phyloP scores from a whole-genome alignment of 192 early-diverging fungal species.

The Backusella psychrophila region DNA sequence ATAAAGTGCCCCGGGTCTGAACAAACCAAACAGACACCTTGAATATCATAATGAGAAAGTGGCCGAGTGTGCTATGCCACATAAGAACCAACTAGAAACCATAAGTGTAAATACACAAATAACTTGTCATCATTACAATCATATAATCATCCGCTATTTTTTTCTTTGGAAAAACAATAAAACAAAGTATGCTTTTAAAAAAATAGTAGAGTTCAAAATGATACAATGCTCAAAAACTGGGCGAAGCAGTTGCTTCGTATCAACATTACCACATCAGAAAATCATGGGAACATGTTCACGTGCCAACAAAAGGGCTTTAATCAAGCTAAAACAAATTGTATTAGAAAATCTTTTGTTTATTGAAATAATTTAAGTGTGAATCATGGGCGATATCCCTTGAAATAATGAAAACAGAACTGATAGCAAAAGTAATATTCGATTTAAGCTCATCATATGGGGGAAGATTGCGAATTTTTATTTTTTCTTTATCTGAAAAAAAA shows the following conservation, averaged over 20 bases:
- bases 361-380: not conserved
- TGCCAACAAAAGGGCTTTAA: not conserved
- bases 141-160: not conserved
- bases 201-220: not conserved
- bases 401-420: not conserved
- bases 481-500: not conserved
- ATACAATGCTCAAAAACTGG: not conserved
- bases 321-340: not conserved
- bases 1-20: too few species aligned
- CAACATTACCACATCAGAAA: not conserved
- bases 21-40: too few species aligned
- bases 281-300: not conserved
- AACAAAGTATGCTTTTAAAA: not conserved
- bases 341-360: not conserved
- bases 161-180: too few species aligned
- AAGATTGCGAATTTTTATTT: not conserved
- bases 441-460: not conserved
- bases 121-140: not conserved
- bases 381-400: too few species aligned
- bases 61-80: too few species aligned
- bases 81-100: too few species aligned
- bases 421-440: not conserved
- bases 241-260: not conserved
- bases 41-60: too few species aligned
- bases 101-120: too few species aligned